Percentiles rank a stretch among this genome's conserved stretches.
Evolutionary conservation across 495 filamentous ascomycete genomes (phyloP).

Genomic region (Talaromyces proteolyticus): DNA sequence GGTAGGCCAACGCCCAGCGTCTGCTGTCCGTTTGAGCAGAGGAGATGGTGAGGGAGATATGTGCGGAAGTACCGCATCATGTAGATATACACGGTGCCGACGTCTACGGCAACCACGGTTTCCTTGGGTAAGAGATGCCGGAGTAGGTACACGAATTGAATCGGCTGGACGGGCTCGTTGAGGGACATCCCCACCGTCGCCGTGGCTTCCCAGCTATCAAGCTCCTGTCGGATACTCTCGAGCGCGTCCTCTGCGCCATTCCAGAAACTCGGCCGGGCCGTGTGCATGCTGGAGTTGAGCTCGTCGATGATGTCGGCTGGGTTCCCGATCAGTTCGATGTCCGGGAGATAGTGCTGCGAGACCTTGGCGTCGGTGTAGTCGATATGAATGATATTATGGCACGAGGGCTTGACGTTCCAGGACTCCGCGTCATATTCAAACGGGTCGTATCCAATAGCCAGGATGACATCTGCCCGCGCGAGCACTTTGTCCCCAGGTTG

Average conservation of each 20-base stretch:
- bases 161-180: conserved; percentile 1
- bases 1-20: conserved; percentile 3
- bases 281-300: background rate
- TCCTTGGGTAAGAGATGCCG: conserved; percentile 1
- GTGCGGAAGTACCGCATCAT: conserved; percentile 8
- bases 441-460: conserved; percentile 3
- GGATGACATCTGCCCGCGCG: conserved; percentile 1
- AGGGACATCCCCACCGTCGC: background rate
- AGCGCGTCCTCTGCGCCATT: background rate
- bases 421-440: conserved; percentile 5
- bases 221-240: conserved; percentile 2
- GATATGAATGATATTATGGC: conserved; percentile 6
- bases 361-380: conserved; percentile 3
- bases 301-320: conserved; percentile 6
- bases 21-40: conserved; percentile 7
- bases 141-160: conserved; percentile 3
- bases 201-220: conserved; percentile 3
- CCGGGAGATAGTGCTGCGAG: conserved; percentile 5
- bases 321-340: conserved; percentile 5
- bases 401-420: conserved; percentile 3
- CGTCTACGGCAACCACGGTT: conserved; percentile 1
- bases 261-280: conserved; percentile 1
- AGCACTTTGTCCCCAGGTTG: conserved; percentile 6
- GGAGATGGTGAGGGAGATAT: conserved; percentile 2
- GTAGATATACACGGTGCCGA: conserved; percentile 6